phyloP scores from a whole-genome alignment of 2,329 filamentous ascomycete species.

The Hypoxylon rubiginosum region DNA sequence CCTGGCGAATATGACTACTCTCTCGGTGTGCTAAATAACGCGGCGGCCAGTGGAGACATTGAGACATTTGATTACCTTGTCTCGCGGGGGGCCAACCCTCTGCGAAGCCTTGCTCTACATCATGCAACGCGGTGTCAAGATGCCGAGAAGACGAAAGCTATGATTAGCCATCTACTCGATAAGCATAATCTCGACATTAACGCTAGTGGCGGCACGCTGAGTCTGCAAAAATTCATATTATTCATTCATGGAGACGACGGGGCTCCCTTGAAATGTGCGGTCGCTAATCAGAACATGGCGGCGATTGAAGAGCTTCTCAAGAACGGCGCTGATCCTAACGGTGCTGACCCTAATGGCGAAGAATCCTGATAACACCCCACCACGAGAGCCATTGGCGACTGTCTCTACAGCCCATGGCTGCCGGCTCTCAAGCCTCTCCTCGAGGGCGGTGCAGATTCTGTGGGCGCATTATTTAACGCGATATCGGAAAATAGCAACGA shows the following conservation, averaged over 20 bases:
- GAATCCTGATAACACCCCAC: background rate
- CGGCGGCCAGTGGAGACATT: too few relatives aligned
- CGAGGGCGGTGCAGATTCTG: background rate
- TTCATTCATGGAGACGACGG: background rate
- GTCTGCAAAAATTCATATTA: background rate
- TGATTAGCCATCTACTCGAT: background rate
- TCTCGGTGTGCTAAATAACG: too few relatives aligned
- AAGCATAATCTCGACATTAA: background rate
- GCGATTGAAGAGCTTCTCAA: background rate
- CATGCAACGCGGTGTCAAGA: too few relatives aligned
- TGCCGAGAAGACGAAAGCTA: background rate
- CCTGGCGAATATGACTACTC: too few relatives aligned
- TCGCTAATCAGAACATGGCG: background rate
- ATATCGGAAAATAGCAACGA: background rate
- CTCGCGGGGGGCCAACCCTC: too few relatives aligned
- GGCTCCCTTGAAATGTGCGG: background rate
- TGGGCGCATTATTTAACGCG: background rate
- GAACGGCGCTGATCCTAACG: background rate
- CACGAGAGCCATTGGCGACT: background rate
- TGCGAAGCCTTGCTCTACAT: too few relatives aligned
- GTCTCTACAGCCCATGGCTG: background rate
- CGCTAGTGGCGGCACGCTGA: background rate
- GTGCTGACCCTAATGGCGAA: background rate
- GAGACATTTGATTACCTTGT: too few relatives aligned
- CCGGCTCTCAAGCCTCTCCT: background rate